Evolutionary conservation across 176 grass and related monocot genomes (phyloP).

Genomic region (Lolium rigidum): DNA sequence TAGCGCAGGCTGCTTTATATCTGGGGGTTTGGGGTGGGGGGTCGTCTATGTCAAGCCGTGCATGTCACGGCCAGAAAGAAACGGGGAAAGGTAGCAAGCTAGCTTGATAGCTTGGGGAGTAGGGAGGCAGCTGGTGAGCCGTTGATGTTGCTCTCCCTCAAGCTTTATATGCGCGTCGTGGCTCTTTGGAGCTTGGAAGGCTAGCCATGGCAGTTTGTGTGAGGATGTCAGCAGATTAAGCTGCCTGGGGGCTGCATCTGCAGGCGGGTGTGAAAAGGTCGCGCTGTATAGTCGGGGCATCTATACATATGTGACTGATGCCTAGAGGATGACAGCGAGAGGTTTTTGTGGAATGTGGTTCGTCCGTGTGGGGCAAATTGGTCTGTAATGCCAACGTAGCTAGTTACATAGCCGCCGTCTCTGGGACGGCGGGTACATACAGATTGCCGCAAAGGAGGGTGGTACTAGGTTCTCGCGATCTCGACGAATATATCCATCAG

Average conservation of each 20-base stretch:
- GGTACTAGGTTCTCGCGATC: no score
- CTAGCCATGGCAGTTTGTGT: neutral
- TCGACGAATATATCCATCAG: no score
- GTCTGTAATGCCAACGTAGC: neutral
- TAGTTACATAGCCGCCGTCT: neutral
- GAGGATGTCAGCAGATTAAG: constrained; percentile 30
- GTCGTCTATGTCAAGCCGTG: constrained; percentile 61
- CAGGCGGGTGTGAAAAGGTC: constrained; percentile 23
- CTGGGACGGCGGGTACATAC: neutral
- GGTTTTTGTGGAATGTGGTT: constrained; percentile 9
- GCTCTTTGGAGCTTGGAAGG: constrained; percentile 38
- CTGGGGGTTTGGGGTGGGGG: constrained; percentile 24
- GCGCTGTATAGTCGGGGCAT: constrained; percentile 23
- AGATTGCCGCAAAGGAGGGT: neutral
- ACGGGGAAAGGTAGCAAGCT: neutral
- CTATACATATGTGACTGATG: neutral
- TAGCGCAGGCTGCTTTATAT: constrained; percentile 37
- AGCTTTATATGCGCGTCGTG: constrained; percentile 42
- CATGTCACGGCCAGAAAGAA: constrained; percentile 31
- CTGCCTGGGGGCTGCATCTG: neutral
- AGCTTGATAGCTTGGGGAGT: neutral
- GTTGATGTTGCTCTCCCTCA: constrained; percentile 44
- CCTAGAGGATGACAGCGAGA: constrained; percentile 34
- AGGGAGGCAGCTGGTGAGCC: constrained; percentile 6
- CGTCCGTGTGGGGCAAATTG: neutral